phyloP scores from a whole-genome alignment of 371 early-diverging fungal species.

The Hamiltosporidium tvaerminnensis region DNA sequence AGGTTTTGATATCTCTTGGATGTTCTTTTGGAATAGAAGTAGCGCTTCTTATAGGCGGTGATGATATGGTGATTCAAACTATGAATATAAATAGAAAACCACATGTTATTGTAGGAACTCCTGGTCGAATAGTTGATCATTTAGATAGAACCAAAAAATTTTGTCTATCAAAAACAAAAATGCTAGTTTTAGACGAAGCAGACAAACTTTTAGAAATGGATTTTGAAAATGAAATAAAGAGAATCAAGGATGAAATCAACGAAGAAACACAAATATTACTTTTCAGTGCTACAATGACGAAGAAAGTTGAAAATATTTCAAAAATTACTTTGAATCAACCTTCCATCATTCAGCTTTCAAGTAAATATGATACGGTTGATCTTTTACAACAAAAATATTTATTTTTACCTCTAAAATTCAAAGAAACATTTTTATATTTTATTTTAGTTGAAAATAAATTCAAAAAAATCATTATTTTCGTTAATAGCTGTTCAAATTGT shows the following conservation, averaged over 20 bases:
- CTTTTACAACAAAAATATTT: constrained; percentile 37
- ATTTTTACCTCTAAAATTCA: constrained; percentile 38
- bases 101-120: constrained; percentile 52
- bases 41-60: background rate
- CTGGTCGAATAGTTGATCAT: constrained; percentile 55
- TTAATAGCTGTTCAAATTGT: constrained; percentile 32
- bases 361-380: constrained; percentile 14
- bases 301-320: constrained; percentile 4
- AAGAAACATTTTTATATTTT: constrained; percentile 32
- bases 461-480: constrained; percentile 55
- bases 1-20: constrained; percentile 27
- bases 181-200: constrained; percentile 50
- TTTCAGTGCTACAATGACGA: constrained; percentile 47
- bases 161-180: background rate
- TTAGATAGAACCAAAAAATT: constrained; percentile 54
- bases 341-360: constrained; percentile 10
- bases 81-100: constrained; percentile 12
- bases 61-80: background rate
- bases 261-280: constrained; percentile 34
- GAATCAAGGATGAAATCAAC: constrained; percentile 29
- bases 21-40: constrained; percentile 4
- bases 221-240: constrained; percentile 27
- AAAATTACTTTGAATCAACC: constrained; percentile 17
- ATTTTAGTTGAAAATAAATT: constrained; percentile 1
- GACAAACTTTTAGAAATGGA: constrained; percentile 51